Percentiles rank a stretch among this genome's conserved stretches.
Conservation (phyloP, 2,329 filamentous ascomycete species). For the Trichoderma aggressivum region DNA sequence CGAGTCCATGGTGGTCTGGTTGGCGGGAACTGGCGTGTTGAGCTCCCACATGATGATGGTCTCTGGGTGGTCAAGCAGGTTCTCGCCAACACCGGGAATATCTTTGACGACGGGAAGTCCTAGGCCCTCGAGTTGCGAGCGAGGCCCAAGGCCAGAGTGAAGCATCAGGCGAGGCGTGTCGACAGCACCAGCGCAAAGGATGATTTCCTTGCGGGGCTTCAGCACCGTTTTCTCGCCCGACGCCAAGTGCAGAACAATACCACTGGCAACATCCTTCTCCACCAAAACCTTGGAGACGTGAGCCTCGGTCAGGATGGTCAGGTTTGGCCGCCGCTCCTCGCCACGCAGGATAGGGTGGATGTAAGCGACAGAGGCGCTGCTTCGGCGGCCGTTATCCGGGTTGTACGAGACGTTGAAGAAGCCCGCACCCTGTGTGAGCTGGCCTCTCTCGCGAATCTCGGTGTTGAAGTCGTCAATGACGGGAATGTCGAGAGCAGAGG, state of each 20-base stretch:
- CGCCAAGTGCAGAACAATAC: conserved; percentile 63
- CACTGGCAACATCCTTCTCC: conserved; percentile 64
- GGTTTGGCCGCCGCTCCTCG: conserved; percentile 76
- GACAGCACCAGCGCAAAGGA: conserved; percentile 75
- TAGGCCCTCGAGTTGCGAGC: conserved; percentile 50
- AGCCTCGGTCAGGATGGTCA: conserved; percentile 82
- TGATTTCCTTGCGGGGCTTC: conserved; percentile 68
- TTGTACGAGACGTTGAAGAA: conserved; percentile 93
- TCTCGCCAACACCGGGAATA: conserved; percentile 58
- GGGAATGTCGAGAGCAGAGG: conserved; percentile 74
- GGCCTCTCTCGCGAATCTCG: conserved; percentile 70
- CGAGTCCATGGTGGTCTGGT: conserved; percentile 88
- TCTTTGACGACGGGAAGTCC: conserved; percentile 55
- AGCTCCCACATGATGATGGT: conserved; percentile 70
- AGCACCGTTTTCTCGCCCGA: conserved; percentile 54
- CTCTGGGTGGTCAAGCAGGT: conserved; percentile 59
- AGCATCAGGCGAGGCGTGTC: conserved; percentile 71
- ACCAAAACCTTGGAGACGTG: conserved; percentile 84
- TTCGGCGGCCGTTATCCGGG: conserved; percentile 79
- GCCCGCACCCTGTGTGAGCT: conserved; percentile 72
- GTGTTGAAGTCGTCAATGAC: conserved; percentile 83
- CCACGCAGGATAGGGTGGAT: conserved; percentile 86
- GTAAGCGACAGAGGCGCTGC: conserved; percentile 85
- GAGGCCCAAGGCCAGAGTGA: conserved; percentile 55
- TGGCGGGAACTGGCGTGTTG: conserved; percentile 68